Conservation (phyloP, 805 yeast species). For the Ogataea zsoltii region DNA sequence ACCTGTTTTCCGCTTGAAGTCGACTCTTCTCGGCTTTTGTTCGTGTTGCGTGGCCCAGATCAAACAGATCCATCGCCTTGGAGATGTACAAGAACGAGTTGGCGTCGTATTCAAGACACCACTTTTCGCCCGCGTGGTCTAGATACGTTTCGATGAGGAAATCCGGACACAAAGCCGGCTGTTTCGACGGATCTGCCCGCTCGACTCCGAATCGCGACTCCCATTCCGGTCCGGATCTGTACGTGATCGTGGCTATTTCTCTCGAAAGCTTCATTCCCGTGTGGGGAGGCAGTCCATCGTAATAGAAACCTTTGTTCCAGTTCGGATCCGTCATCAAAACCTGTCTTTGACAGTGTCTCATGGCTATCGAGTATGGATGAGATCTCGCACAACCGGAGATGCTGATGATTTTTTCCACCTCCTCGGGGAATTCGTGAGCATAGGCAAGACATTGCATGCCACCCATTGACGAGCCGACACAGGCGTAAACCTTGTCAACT, state of each 20-base stretch:
- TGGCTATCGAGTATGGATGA: conserved; percentile 91
- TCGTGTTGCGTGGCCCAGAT: conserved; percentile 57
- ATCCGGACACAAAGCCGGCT: conserved; percentile 92
- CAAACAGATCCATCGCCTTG: conserved; percentile 94
- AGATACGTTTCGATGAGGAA: conserved; percentile 88
- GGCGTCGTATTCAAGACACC: conserved; percentile 87
- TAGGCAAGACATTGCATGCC: conserved; percentile 96
- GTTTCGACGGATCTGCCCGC: conserved; percentile 72
- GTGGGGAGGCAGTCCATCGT: conserved; percentile 76
- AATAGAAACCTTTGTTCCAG: conserved; percentile 91
- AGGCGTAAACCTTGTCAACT: conserved; percentile 66
- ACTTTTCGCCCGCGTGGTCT: conserved; percentile 94
- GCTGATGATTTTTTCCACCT: conserved; percentile 71
- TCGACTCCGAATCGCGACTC: conserved; percentile 88
- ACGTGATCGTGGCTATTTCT: conserved; percentile 91
- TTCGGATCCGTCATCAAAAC: conserved; percentile 93
- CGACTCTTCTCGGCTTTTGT: conserved; percentile 44
- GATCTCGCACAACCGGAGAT: conserved; percentile 93
- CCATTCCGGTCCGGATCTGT: conserved; percentile 97
- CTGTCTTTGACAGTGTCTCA: conserved; percentile 91
- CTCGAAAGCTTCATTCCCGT: conserved; percentile 93
- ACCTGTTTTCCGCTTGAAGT: conserved; percentile 35
- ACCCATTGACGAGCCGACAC: conserved; percentile 95
- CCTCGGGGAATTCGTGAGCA: conserved; percentile 79
- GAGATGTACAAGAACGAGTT: conserved; percentile 84